Percentiles rank a stretch among this genome's conserved stretches.
Conservation (phyloP, 257 asterid species). For the Solanum medicagineum region DNA sequence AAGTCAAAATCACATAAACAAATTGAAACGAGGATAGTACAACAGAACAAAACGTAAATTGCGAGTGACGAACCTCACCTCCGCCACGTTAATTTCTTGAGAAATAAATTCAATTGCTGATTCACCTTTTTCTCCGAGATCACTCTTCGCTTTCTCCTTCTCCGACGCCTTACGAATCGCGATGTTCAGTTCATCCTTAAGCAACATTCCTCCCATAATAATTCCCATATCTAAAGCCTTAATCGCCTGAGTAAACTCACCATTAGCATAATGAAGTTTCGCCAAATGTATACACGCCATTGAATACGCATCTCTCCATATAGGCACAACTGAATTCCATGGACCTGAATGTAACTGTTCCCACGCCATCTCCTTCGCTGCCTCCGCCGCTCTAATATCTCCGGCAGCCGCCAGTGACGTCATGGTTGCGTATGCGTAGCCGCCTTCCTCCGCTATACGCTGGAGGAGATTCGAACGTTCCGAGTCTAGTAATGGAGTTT, state of each 20-base stretch:
- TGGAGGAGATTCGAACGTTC: constrained; percentile 35
- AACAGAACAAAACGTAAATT: background rate
- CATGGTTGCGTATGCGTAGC: constrained; percentile 74
- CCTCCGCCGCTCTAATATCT: constrained; percentile 84
- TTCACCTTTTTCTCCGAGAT: background rate
- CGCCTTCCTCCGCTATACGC: constrained; percentile 59
- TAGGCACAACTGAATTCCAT: constrained; percentile 83
- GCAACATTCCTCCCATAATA: constrained; percentile 74
- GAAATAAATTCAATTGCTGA: background rate
- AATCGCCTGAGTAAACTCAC: constrained; percentile 40
- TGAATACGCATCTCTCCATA: constrained; percentile 95
- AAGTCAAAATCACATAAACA: background rate
- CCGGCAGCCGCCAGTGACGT: constrained; percentile 57
- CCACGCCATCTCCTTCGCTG: constrained; percentile 93
- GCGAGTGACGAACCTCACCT: constrained; percentile 76
- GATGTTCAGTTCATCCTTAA: constrained; percentile 51
- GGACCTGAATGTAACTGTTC: constrained; percentile 97
- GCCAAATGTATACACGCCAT: constrained; percentile 84
- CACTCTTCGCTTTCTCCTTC: constrained; percentile 8
- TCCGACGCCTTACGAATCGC: constrained; percentile 16
- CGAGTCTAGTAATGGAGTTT: constrained; percentile 65
- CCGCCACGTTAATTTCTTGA: constrained; percentile 45
- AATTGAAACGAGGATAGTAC: background rate
- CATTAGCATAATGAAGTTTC: constrained; percentile 35
- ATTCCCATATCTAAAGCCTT: constrained; percentile 80